Evolutionary conservation across 306 rosid species (phyloP).

Genomic region (Castanopsis chinensis): DNA sequence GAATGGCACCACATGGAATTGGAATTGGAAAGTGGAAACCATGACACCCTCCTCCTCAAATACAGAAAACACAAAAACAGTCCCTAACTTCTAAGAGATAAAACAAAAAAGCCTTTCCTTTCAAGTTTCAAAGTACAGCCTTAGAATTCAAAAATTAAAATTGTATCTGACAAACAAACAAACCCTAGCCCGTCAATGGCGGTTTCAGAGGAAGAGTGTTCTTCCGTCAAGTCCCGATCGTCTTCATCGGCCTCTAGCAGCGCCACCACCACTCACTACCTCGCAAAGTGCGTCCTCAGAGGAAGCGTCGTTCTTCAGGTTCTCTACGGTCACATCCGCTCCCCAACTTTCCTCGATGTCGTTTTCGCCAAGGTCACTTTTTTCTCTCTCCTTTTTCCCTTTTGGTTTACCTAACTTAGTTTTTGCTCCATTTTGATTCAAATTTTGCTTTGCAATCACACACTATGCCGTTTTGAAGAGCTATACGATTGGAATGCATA

Average conservation of each 20-base stretch:
- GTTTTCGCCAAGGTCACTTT: conserved; percentile 70
- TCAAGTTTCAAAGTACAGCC: neutral
- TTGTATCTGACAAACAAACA: neutral
- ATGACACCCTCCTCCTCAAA: neutral
- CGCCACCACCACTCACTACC: conserved; percentile 48
- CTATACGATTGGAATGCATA: neutral
- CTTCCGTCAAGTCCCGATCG: conserved; percentile 66
- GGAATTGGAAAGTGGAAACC: neutral
- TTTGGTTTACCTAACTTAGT: neutral
- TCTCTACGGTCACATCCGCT: conserved; percentile 74
- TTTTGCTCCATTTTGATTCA: too few species aligned
- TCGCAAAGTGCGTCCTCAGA: conserved; percentile 82
- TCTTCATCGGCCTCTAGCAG: conserved; percentile 50
- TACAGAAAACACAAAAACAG: neutral
- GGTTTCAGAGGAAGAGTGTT: conserved; percentile 90
- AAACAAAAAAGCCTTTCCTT: too few species aligned
- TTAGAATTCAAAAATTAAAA: neutral
- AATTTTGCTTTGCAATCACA: neutral
- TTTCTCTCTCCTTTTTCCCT: neutral
- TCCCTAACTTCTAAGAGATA: too few species aligned
- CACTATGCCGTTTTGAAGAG: neutral
- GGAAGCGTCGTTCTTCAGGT: conserved; percentile 87
- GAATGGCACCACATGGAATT: conserved; percentile 2
- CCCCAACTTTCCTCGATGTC: conserved; percentile 65
- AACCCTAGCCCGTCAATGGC: conserved; percentile 55